Evolutionary conservation across 305 asterid genomes (phyloP), one percentile per base, ranked within the genome.

Genomic region (Fraxinus nigra): DNA sequence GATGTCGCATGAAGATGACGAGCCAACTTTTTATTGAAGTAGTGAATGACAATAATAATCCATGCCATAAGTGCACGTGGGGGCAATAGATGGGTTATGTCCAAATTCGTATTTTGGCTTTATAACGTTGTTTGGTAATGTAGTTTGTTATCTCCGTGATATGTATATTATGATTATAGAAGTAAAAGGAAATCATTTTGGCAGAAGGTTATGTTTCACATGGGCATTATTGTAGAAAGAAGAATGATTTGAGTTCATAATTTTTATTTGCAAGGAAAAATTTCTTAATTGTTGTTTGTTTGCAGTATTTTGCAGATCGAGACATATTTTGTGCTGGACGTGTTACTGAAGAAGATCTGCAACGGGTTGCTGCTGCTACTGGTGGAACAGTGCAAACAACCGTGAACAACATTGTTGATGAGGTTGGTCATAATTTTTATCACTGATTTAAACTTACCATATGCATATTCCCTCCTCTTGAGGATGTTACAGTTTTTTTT

Each of bases 321-420:
- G 88, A 85, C 81, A 90, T 91, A 69, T 91, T 91, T 85, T 91
- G 95, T 80, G 95, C 95, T 75, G 95, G 95, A 32, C 95, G 92
- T 81, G 95, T 91, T 77, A 75, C 91, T 81, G 93, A 91, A 82
- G 93, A 90, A 78, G 95, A 91, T 82, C 78, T 91, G 81, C 86
- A 87, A 51, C 86, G 95, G 83, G 93, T 91, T 85, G 95, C 91
- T 11, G 93, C 95, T 70, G 95, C 93, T 78, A 84, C 92, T 20
- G 92, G 87, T 51, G 91, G 95, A 82, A 87, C 93, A 75, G 89
- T 91, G 70, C 98, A 92, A 88, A 93, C 97, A 81, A 91, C 94
- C 73, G 98, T 92, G 83, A 91, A 93, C 86, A 93, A 93, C 80
- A 37, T 93, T 70, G 89, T 92, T 87, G 94, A 90, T 56, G 97